Percentiles rank a stretch among this genome's conserved stretches.
Conservation (phyloP, 2,329 filamentous ascomycete species). For the Alternaria rosae region DNA sequence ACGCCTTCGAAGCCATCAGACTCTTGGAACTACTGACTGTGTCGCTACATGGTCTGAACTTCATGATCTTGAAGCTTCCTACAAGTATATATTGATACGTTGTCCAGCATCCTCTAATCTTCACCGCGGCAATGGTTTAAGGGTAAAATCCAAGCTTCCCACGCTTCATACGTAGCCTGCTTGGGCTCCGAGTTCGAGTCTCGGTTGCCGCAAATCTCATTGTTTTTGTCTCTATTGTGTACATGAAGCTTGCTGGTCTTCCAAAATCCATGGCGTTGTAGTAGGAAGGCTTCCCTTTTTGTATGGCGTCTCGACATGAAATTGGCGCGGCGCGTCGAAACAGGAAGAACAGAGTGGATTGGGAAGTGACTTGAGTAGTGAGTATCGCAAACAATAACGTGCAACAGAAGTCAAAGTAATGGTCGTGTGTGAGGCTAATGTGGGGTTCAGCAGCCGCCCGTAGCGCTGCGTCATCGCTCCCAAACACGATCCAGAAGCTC, state of each 20-base stretch:
- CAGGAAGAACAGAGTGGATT: neutral
- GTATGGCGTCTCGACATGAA: neutral
- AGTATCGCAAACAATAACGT: neutral
- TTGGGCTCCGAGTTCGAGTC: conserved; percentile 40
- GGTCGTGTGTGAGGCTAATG: conserved; percentile 2
- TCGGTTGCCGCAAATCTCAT: conserved; percentile 25
- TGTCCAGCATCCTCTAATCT: no score
- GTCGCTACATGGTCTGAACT: no score
- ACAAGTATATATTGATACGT: no score
- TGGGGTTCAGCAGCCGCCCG: conserved; percentile 19
- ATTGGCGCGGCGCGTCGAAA: neutral
- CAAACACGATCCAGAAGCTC: conserved; percentile 7
- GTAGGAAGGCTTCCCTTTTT: neutral
- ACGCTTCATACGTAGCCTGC: conserved; percentile 24
- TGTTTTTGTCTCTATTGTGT: neutral
- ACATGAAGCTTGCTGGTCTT: neutral
- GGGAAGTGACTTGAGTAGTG: neutral
- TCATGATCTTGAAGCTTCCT: neutral
- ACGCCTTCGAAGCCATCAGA: neutral
- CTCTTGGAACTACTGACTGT: fast-evolving
- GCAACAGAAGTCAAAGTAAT: neutral
- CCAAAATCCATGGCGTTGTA: neutral
- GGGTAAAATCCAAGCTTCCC: conserved; percentile 44
- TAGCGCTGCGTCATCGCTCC: conserved; percentile 28
- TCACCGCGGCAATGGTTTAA: conserved; percentile 36